Percentiles rank a stretch among this genome's conserved stretches.
Conservation (phyloP, 2,329 filamentous ascomycete species). For the Onygena corvina region DNA sequence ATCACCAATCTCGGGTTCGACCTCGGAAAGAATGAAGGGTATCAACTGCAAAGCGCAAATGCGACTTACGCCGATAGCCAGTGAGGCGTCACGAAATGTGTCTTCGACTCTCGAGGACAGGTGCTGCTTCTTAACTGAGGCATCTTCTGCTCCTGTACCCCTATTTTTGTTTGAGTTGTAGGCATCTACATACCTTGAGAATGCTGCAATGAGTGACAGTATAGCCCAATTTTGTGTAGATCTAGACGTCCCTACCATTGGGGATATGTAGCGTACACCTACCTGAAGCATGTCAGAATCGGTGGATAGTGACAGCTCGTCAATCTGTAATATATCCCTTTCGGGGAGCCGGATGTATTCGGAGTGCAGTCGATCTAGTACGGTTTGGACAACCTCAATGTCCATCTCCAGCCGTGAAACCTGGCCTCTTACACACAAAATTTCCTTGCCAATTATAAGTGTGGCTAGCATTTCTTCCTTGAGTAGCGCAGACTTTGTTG, state of each 20-base stretch:
- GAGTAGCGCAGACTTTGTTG: constrained; percentile 52
- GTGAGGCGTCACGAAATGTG: constrained; percentile 26
- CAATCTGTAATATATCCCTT: constrained; percentile 61
- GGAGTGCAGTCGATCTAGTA: constrained; percentile 58
- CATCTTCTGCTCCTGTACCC: constrained; percentile 11
- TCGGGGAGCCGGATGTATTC: constrained; percentile 67
- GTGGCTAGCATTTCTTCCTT: constrained; percentile 68
- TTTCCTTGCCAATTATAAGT: constrained; percentile 54
- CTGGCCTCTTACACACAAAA: constrained; percentile 35
- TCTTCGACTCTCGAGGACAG: constrained; percentile 28
- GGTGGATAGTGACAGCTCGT: constrained; percentile 54
- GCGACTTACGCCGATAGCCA: constrained; percentile 29
- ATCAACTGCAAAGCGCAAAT: constrained; percentile 45
- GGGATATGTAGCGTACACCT: constrained; percentile 26
- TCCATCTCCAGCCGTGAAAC: constrained; percentile 31
- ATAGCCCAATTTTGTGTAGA: constrained; percentile 33
- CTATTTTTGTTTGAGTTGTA: constrained; percentile 13
- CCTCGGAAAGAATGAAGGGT: constrained; percentile 39
- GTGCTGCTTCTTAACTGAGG: constrained; percentile 26
- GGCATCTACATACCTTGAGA: constrained; percentile 30
- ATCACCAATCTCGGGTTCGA: constrained; percentile 40
- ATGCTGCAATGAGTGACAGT: constrained; percentile 29
- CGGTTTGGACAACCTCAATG: constrained; percentile 44
- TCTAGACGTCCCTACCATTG: constrained; percentile 25
- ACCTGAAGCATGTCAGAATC: constrained; percentile 23